Evolutionary conservation across 2,329 filamentous ascomycete genomes (phyloP), one percentile per base, ranked within the genome.

Genomic region (Zymoseptoria tritici): DNA sequence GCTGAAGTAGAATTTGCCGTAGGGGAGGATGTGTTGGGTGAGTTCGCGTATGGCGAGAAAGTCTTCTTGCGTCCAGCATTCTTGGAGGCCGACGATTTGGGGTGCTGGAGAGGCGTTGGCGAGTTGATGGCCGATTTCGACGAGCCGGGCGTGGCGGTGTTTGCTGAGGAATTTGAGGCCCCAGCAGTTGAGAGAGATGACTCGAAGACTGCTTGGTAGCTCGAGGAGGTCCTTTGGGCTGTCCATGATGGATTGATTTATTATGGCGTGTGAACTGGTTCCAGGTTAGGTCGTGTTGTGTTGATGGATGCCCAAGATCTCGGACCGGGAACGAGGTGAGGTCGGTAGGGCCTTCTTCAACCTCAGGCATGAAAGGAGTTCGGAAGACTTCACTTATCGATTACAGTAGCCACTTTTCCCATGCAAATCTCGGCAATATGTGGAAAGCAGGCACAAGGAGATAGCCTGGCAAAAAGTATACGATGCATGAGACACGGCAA

Each of bases 141-240:
- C 76, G 55, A 97, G 83, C 51, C 94, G 90, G 68, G 89, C 87
- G 65, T 83, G 79, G 66, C 92, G 90, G 66, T 89, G 83, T 66
- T 87, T 86, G 56, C 92, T 87, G 70, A 97, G 81, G 77, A 85
- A 91, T 71, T 95, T 93, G 62, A 97, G 85, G 56, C 94, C 94
- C 93, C 94, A 97, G 84, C 91, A 97, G 77, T 99, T 99, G 73
- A 96, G 84, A 4, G 90, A 94, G 65, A 97, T 78, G 67, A 97
- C 81, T 70, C 89, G 87, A 72, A 97, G 81, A 31, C 77, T 77
- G 19, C 58, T 60, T 16, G 65, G 65, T 1, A 64, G 63, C 7
- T 58, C 36, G 82, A 55, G 51, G 50, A 59, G 53, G 29, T 19
- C 31, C n/a, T 31, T 56, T 19, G 49, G 4, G 16, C 52, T 20